Evolutionary conservation across 768 basidiomycete genomes (phyloP), one percentile per base, ranked within the genome.

Genomic region (Podaxis sp.): DNA sequence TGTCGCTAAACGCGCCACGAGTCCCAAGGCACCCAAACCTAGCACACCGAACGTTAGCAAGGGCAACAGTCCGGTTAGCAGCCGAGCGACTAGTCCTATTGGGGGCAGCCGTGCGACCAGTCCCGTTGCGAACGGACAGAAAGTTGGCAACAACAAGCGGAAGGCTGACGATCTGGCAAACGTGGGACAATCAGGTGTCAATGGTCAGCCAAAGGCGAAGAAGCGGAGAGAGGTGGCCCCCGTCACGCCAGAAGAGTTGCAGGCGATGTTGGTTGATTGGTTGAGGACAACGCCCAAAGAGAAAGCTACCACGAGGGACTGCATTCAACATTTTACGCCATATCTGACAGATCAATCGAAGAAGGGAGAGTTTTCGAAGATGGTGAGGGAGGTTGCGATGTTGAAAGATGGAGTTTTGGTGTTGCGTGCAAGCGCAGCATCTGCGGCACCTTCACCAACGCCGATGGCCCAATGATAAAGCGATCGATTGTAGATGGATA

Each of bases 1-100:
- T 24, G 84, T 95, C 15, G 93, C 93, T 2, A 90, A 89, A 74
- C 86, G 93, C 17, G 93, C 93, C 3, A 93, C 91, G 1, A 93
- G 91, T 65, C 93, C 92, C 5, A 62, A 62, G 22, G 61, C 61
- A 26, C 54, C 30, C 13, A 62, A 62, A 62, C 26, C 46, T 15
- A 36, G 50, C 15, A 40, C 46, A 11, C 60, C 55, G 3, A 91
- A 90, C 68, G 78, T 74, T 10, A 84, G 85, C 2, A 91, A 89
- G 71, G 76, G 77, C 8, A 88, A 85, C 67, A 65, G 81, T 11
- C 71, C 64, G 58, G 52, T 74, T 50, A 75, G 74, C 17, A 86
- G 86, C 64, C 83, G 82, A 52, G 80, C 84, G 7, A 78, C 77
- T 17, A 86, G 85, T 63, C 83, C 85, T 20, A 75, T 75, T 12